Evolutionary conservation across 176 grass and related monocot species (phyloP), one percentile per base, ranked within the genome.

Genomic region (Zoysia pacifica): DNA sequence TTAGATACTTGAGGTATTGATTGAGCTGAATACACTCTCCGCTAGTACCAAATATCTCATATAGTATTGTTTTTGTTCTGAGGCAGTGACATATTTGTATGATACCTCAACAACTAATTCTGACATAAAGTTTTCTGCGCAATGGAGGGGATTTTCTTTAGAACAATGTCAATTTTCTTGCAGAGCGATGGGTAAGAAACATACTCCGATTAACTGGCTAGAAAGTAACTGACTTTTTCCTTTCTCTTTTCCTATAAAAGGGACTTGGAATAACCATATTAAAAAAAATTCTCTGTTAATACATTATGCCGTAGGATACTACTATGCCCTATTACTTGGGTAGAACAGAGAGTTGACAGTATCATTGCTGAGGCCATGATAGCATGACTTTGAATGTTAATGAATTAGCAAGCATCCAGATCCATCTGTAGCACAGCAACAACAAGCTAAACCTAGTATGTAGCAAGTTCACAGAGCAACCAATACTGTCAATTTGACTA

Each of bases 181-280:
- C 10, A 52, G 38, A 60, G 63, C 62, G 67, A 79, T 80, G 2
- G 77, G 8, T 40, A 51, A 49, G 9, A 67, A 74, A 68, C 12
- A 11, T 60, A 43, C 7, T 35, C 45, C 58, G 66, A 5, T 6
- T 2, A 56, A 66, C 62, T 11, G 9, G 5, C 9, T 11, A 65
- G 42, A 47, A 62, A 48, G 51, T 48, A 79, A 40, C 37, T 9
- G 6, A 1, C n/a, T 47, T 3, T 7, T 61, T 28, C 43, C 39
- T 59, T 28, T 40, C 16, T 59, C 15, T 73, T 67, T 74, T 12
- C 36, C 56, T 72, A 41, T 18, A 11, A 35, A 18, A 49, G 3
- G 28, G 10, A 20, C 15, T 28, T 72, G n/a, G 18, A 63, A 84
- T 64, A 15, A 53, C 6, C n/a, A 28, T 16, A 11, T 71, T 20